phyloP scores from a whole-genome alignment of 768 basidiomycete species.

The Leccinum rimulosum region DNA sequence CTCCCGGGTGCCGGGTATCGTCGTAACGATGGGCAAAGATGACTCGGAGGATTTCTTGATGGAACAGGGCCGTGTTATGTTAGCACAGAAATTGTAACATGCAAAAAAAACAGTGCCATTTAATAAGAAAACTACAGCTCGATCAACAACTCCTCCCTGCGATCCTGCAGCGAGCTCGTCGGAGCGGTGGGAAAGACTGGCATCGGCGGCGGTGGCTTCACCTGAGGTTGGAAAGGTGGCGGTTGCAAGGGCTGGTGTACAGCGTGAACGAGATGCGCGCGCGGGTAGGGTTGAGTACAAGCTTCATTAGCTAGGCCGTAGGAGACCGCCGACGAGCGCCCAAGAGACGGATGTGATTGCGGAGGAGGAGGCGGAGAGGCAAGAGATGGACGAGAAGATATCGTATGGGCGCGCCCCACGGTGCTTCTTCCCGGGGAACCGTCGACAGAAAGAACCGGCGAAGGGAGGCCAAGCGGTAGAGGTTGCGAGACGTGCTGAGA shows the following conservation, averaged over 20 bases:
- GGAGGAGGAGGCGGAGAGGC: conserved; percentile 10
- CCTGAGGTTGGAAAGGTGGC: conserved; percentile 17
- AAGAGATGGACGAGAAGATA: conserved; percentile 21
- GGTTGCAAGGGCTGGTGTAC: conserved; percentile 10
- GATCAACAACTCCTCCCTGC: conserved; percentile 58
- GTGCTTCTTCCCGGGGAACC: conserved; percentile 16
- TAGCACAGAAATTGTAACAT: too few species aligned
- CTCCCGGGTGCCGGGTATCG: too few species aligned
- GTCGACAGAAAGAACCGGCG: conserved; percentile 16
- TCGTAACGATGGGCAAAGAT: too few species aligned
- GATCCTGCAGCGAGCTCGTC: conserved; percentile 54
- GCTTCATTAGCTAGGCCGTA: conserved; percentile 11
- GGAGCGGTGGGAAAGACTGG: conserved; percentile 69
- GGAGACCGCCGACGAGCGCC: conserved; percentile 23
- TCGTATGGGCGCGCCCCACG: conserved; percentile 30
- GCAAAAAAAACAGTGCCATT: background rate
- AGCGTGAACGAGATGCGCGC: background rate
- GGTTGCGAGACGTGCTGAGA: conserved; percentile 21
- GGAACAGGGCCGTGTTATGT: background rate
- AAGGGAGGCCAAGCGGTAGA: conserved; percentile 15
- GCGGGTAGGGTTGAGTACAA: conserved; percentile 9
- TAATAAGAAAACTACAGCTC: conserved; percentile 29
- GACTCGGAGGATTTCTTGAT: too few species aligned
- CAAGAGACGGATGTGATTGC: conserved; percentile 20
- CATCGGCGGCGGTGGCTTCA: conserved; percentile 42